These are phyloP conservation scores for Salix brachista DNA, from an alignment of 345 rosid genomes.

Conservation along the genomic window DNA sequence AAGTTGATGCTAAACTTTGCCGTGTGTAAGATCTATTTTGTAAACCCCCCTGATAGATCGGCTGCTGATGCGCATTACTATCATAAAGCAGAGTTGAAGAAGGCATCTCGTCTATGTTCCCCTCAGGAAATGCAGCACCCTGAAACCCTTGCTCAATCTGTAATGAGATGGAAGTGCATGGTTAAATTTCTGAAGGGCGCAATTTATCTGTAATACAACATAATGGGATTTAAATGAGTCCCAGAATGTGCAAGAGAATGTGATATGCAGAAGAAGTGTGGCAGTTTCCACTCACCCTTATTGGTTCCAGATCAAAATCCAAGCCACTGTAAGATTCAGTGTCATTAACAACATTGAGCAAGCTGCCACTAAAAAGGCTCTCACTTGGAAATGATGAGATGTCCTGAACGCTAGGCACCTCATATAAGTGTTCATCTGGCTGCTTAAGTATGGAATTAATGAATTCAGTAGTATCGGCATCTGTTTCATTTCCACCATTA, in stretches of 20 bases:
- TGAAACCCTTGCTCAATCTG: conserved; percentile 22
- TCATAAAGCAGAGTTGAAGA: conserved; percentile 1
- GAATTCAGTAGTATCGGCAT: conserved; percentile 35
- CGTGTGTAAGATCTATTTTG: background rate
- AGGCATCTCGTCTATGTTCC: background rate
- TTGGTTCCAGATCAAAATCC: conserved; percentile 14
- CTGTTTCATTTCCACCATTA: conserved; percentile 30
- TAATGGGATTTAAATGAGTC: background rate
- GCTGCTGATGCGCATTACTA: background rate
- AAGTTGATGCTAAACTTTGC: conserved; percentile 15
- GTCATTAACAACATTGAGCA: background rate
- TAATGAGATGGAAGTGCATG: background rate
- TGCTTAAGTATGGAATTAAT: conserved; percentile 38
- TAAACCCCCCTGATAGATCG: background rate
- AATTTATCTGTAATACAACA: background rate
- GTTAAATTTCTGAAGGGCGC: background rate
- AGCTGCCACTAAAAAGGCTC: background rate
- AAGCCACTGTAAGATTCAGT: conserved; percentile 13
- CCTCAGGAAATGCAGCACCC: conserved; percentile 2
- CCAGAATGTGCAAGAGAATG: background rate
- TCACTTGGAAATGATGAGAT: conserved; percentile 16
- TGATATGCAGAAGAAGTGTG: background rate
- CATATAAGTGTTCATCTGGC: conserved; percentile 23
- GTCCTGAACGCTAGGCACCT: conserved; percentile 8
- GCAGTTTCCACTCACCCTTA: conserved; percentile 24